Evolutionary conservation across 1,284 basidiomycete genomes (phyloP), one percentile per base, ranked within the genome.

Genomic region (Sanghuangporus sanghuang): DNA sequence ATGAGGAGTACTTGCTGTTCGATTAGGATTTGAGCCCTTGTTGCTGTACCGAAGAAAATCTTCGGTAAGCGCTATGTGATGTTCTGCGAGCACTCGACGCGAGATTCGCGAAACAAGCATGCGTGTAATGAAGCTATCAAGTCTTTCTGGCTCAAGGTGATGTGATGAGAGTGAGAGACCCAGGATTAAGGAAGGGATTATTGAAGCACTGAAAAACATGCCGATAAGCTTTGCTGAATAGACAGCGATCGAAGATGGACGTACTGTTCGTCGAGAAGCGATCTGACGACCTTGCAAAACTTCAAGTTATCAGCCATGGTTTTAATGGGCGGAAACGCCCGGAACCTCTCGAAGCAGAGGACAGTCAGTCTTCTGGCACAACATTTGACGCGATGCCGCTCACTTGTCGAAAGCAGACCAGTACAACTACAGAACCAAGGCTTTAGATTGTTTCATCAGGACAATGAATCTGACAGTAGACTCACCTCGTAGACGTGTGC

Each of bases 81-180:
- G 94, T 71, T 96, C 92, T 1, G 89, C 92, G 36, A 96, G 81
- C 35, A 96, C 94, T 48, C 95, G 85, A 27, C 94, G 82, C 8
- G 93, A 95, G 72, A 96, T 95, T 60, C 95, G 82, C 2, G 93
- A 95, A 53, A 93, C 83, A 8, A 96, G 82, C 95, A 96, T 96
- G 32, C 93, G 85, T 23, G 86, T 85, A 89, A 96, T 93, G 73
- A 96, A 95, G 7, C 90, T 82, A 73, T 96, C 94, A 14, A 96
- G 80, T 59, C 85, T 81, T 62, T 93, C 90, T 0, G 93, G 87
- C 0, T 85, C 79, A 11, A 96, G 81, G 71, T 91, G 86, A 0
- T 84, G 87, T 16, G 92, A 93, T 0, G 90, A 86, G 7, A 93
- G 79, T 7, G 90, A 90, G 44, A 92, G 77, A 9, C 90, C 90